These are phyloP conservation scores for Leccinellum albellum DNA, from an alignment of 768 basidiomycete genomes.

Conservation along the genomic window DNA sequence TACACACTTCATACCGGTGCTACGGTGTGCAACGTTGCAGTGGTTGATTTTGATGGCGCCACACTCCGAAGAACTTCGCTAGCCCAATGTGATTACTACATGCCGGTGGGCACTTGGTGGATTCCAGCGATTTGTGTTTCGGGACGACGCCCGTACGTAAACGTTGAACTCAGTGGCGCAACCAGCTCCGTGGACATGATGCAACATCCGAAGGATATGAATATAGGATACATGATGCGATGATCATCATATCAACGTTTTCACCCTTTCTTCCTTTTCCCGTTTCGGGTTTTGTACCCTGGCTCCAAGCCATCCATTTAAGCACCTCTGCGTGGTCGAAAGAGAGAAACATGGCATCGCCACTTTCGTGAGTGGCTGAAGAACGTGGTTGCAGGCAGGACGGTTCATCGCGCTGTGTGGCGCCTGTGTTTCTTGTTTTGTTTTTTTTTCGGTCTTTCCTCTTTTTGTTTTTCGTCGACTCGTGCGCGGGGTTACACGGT, in stretches of 20 bases:
- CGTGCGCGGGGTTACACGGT: not conserved
- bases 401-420: constrained; percentile 13
- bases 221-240: not conserved
- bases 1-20: not conserved
- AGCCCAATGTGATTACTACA: not conserved
- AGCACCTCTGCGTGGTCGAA: constrained; percentile 7
- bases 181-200: constrained; percentile 13
- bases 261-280: not conserved
- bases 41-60: constrained; percentile 6
- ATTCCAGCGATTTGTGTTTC: not conserved
- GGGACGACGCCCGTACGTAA: constrained; percentile 15
- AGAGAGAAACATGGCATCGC: constrained; percentile 2
- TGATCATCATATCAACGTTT: not conserved
- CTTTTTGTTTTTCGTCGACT: not conserved
- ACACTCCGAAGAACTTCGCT: not conserved
- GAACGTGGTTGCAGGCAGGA: constrained; percentile 24
- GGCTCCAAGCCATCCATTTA: not conserved
- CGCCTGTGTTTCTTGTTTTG: constrained; percentile 8
- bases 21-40: not conserved
- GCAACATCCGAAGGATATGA: not conserved
- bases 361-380: constrained; percentile 16
- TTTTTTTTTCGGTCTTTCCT: not conserved
- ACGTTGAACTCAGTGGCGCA: constrained; percentile 9
- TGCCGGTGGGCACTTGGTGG: not conserved
- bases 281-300: not conserved